These are phyloP conservation scores for Talaromyces sp. DNA, from an alignment of 2,329 filamentous ascomycete genomes.

Conservation along the genomic window DNA sequence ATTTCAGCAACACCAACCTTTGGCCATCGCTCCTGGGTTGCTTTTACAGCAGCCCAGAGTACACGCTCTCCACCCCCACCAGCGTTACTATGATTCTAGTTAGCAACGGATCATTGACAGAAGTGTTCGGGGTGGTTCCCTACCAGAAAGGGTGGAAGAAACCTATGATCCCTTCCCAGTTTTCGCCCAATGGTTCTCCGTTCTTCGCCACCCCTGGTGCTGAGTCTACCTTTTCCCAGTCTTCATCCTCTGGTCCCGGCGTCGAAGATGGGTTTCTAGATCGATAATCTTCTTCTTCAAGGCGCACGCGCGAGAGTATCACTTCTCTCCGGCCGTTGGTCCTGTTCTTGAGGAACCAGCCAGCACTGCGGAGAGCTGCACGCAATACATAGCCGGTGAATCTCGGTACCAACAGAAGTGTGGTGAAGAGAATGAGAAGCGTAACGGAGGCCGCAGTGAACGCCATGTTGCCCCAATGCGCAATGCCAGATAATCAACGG, in stretches of 20 bases:
- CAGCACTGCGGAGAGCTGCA: constrained; percentile 42
- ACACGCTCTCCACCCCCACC: constrained; percentile 94
- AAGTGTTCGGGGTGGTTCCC: constrained; percentile 17
- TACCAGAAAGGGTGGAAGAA: constrained; percentile 99
- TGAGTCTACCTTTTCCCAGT: constrained; percentile 66
- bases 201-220: constrained; percentile 43
- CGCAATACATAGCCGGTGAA: constrained; percentile 29
- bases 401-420: constrained; percentile 31
- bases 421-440: constrained; percentile 28
- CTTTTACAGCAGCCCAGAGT: constrained; percentile 89
- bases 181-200: constrained; percentile 44
- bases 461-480: constrained; percentile 22
- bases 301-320: constrained; percentile 46
- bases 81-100: constrained; percentile 64
- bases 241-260: constrained; percentile 49
- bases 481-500: background rate
- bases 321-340: constrained; percentile 59
- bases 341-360: constrained; percentile 60
- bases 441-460: constrained; percentile 28
- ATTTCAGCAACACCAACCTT: constrained; percentile 33
- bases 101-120: background rate
- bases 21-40: constrained; percentile 84
- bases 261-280: constrained; percentile 15
- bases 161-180: constrained; percentile 81
- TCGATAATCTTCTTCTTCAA: constrained; percentile 37